Evolutionary conservation across 257 asterid genomes (phyloP), one percentile per base, ranked within the genome.

Genomic region (Anisodus acutangulus): DNA sequence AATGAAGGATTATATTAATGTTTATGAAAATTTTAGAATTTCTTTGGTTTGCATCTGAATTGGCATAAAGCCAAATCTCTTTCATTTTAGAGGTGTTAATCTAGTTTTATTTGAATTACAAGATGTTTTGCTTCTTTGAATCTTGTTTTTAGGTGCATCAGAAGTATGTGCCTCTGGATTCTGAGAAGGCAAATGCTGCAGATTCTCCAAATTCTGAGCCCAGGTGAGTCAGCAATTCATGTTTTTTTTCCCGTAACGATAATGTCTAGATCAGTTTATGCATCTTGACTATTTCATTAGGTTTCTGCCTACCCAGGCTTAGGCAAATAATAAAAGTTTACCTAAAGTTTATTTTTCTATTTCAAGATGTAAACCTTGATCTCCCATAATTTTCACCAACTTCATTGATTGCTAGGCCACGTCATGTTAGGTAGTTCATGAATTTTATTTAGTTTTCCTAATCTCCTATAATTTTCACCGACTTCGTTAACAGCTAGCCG

Each of bases 161-260:
- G 69, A 89, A 88, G 19, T 94, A 94, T 88, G 90, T 90, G 49
- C 93, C 94, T 84, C 90, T 94, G 62, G 92, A 94, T 63, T 91
- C 90, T 54, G 86, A 86, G 76, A 85, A 85, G 72, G 87, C 84
- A 70, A 79, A 57, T 64, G 26, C 79, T 82, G 81, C 92, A 68
- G 89, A 85, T 85, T 79, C 78, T 83, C 84, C 92, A 72, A 88
- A 85, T 86, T 79, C 88, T 37, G 19, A 76, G 74, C 79, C 74
- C 78, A 86, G 83, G 98, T 94, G 81, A 67, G 67, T 82, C 37
- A 64, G 37, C 51, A 35, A 68, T 37, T 15, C 12, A 57, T 51
- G 68, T 3, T 0, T 1, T 0, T 3, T 47, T 17, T 45, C 9
- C 45, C 39, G 49, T 6, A 49, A 17, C 1, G 31, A 13, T 10